phyloP scores from a whole-genome alignment of 2,329 filamentous ascomycete genomes.

The Monosporascus sp. region DNA sequence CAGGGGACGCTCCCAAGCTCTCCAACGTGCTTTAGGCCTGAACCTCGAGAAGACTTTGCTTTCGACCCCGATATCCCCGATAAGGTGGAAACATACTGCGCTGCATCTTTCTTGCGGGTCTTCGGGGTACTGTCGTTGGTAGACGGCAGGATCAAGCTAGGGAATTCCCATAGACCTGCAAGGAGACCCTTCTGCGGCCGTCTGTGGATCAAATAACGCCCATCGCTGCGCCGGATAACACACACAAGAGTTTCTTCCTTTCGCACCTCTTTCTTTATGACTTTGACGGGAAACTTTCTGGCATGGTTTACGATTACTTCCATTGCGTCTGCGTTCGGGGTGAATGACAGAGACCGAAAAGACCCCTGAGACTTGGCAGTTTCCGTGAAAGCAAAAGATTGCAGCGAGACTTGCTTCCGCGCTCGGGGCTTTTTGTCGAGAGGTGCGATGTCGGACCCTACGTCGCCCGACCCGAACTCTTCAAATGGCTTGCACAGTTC shows the following conservation, averaged over 20 bases:
- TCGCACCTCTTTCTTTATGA: constrained; percentile 46
- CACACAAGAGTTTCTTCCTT: constrained; percentile 50
- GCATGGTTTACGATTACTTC: constrained; percentile 39
- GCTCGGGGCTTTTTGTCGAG: constrained; percentile 8
- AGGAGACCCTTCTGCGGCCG: constrained; percentile 50
- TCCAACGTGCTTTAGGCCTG: constrained; percentile 25
- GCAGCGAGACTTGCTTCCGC: constrained; percentile 19
- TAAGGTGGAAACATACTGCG: constrained; percentile 28
- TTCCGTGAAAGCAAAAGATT: constrained; percentile 21
- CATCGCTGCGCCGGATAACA: constrained; percentile 39
- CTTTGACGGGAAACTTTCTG: constrained; percentile 45
- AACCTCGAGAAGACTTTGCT: not conserved
- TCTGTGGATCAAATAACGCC: constrained; percentile 42
- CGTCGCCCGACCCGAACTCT: constrained; percentile 20
- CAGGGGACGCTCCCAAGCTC: constrained; percentile 51
- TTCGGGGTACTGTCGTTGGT: constrained; percentile 20
- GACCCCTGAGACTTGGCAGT: constrained; percentile 5
- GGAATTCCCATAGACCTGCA: constrained; percentile 53
- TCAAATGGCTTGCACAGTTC: constrained; percentile 43
- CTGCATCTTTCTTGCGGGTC: constrained; percentile 32
- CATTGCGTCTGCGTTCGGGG: constrained; percentile 20
- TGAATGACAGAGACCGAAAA: constrained; percentile 1
- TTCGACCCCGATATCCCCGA: constrained; percentile 4
- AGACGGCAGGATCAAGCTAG: constrained; percentile 35
- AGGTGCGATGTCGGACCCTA: constrained; percentile 13